Conservation (phyloP, 1,139 yeast genomes). For the Yamadazyma dendronema region DNA sequence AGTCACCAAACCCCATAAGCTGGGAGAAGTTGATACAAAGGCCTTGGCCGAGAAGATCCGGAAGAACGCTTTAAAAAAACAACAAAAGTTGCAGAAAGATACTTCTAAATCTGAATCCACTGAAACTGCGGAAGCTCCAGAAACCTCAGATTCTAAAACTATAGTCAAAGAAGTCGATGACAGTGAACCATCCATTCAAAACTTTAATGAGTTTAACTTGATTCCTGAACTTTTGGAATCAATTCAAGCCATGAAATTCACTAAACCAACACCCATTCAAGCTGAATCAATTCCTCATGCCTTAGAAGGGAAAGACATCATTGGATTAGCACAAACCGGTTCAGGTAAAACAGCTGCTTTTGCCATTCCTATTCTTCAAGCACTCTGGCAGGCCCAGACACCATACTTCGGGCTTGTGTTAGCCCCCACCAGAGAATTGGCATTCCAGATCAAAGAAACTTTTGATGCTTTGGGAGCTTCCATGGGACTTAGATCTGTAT, state of each 20-base stretch:
- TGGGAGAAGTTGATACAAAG: constrained; percentile 13
- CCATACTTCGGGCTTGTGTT: constrained; percentile 87
- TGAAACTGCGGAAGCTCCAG: constrained; percentile 2
- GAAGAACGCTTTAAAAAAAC: constrained; percentile 45
- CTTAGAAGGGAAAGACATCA: constrained; percentile 76
- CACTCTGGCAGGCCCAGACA: constrained; percentile 82
- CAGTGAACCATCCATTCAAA: constrained; percentile 34
- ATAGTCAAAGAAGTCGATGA: constrained; percentile 19
- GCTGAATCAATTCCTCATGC: constrained; percentile 91
- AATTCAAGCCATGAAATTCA: constrained; percentile 61
- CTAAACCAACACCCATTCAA: constrained; percentile 87
- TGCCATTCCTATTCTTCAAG: constrained; percentile 87
- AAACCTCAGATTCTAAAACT: neutral
- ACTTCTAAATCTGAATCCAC: constrained; percentile 16
- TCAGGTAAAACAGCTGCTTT: constrained; percentile 87
- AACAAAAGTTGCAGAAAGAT: constrained; percentile 10
- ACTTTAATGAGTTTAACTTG: constrained; percentile 54
- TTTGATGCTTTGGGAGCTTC: constrained; percentile 89
- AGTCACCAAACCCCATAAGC: constrained; percentile 1
- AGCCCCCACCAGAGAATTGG: constrained; percentile 97
- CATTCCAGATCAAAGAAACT: constrained; percentile 92
- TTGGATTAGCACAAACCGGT: constrained; percentile 82
- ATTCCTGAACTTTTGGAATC: constrained; percentile 84
- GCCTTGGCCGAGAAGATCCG: constrained; percentile 51
- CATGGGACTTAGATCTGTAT: constrained; percentile 86